Percentiles rank a stretch among this genome's conserved stretches.
Conservation (phyloP, 2,329 filamentous ascomycete species). For the Sclerotiophoma versabilis region DNA sequence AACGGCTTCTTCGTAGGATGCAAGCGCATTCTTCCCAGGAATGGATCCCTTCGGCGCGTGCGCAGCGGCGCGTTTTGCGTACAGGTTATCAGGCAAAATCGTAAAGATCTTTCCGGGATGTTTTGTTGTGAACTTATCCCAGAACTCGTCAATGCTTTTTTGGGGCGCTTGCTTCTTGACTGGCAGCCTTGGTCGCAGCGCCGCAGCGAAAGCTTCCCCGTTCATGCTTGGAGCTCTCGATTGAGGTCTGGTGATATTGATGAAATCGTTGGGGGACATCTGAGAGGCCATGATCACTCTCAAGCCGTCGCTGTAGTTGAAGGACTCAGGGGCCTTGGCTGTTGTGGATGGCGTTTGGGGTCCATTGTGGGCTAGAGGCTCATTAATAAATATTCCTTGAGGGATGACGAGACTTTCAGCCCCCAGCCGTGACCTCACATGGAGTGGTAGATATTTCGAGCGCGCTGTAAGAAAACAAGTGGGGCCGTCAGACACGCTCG, state of each 20-base stretch:
- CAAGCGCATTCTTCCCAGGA: conserved; percentile 67
- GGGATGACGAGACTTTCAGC: conserved; percentile 35
- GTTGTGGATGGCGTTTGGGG: conserved; percentile 24
- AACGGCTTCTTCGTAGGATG: conserved; percentile 76
- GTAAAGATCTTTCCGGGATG: conserved; percentile 75
- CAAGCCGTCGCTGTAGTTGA: conserved; percentile 19
- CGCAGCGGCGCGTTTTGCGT: conserved; percentile 66
- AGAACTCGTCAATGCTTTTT: conserved; percentile 73
- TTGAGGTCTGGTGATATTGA: conserved; percentile 46
- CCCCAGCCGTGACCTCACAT: conserved; percentile 37
- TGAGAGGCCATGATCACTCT: conserved; percentile 46
- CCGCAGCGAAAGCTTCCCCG: conserved; percentile 31
- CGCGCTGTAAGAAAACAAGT: conserved; percentile 42
- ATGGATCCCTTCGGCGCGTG: conserved; percentile 61
- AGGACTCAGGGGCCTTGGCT: conserved; percentile 26
- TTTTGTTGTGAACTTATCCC: conserved; percentile 72
- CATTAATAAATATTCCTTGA: conserved; percentile 34
- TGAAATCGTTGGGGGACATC: conserved; percentile 45
- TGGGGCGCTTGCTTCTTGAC: conserved; percentile 66
- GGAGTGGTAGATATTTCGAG: conserved; percentile 45
- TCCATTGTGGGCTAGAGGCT: conserved; percentile 37
- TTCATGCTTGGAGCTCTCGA: conserved; percentile 47
- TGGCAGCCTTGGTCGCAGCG: conserved; percentile 30
- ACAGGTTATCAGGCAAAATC: conserved; percentile 72
- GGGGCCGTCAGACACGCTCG: conserved; percentile 44